These are phyloP conservation scores for Rubus parviflorus DNA, from an alignment of 306 rosid species.

Conservation along the genomic window DNA sequence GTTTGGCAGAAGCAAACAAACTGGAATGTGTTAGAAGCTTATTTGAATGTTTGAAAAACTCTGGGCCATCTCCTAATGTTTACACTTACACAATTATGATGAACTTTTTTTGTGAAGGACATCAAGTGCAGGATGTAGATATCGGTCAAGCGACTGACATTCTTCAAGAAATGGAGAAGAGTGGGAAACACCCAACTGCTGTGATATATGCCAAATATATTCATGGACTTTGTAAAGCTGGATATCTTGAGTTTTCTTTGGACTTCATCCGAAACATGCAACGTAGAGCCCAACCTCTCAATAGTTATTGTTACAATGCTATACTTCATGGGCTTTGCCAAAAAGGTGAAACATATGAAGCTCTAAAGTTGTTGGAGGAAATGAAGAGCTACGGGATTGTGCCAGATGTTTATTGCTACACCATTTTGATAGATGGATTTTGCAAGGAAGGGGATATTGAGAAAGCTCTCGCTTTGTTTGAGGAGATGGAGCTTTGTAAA, in stretches of 20 bases:
- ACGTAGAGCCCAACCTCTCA: not conserved
- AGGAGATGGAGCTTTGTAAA: not conserved
- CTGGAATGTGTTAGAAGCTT: slow-evolving; percentile 41
- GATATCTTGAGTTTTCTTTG: not conserved
- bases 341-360: not conserved
- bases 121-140: slow-evolving; percentile 35
- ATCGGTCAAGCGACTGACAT: slow-evolving; percentile 45
- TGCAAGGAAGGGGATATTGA: not conserved
- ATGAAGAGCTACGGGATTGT: not conserved
- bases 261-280: not conserved
- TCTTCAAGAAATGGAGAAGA: slow-evolving; percentile 44
- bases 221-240: not conserved
- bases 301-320: not conserved
- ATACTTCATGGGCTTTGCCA: not conserved
- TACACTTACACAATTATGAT: slow-evolving; percentile 65
- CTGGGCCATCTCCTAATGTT: slow-evolving; percentile 56
- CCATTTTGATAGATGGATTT: not conserved
- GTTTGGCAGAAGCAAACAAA: slow-evolving; percentile 54
- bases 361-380: not conserved
- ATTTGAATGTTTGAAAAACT: slow-evolving; percentile 43
- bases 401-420: slow-evolving; percentile 1
- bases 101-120: slow-evolving; percentile 48
- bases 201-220: not conserved
- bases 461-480: not conserved
- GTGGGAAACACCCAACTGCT: slow-evolving; percentile 29